Evolutionary conservation across 2,329 filamentous ascomycete genomes (phyloP), one percentile per base, ranked within the genome.

Genomic region (Akanthomyces dipterigenus): DNA sequence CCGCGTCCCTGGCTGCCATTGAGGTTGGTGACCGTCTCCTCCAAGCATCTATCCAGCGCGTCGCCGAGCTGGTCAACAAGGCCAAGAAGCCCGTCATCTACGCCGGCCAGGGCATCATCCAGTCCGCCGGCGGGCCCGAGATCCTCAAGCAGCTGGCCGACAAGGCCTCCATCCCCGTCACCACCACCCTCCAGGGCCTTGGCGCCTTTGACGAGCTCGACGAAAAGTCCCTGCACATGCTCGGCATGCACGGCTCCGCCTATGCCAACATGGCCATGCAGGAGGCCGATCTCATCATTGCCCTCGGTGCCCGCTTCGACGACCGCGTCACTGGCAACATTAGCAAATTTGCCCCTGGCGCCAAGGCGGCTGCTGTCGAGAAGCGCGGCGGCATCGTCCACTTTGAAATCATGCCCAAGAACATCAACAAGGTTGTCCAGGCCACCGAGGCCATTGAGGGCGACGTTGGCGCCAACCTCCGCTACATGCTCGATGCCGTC

Each of bases 181-280:
- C 93, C 18, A 98, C 95, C 28, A 97, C 95, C 59, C 87, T 99
- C 7, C 93, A 96, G 70, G 95, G 93, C 68, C 85, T 99, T 9
- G 95, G 95, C 69, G 91, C 86, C 24, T 98, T 89, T 67, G 93
- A 98, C 70, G 95, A 98, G 79, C 84, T 95, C 14, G 91, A 98
- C 70, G 86, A 91, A 67, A 97, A 96, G 83, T 89, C 93, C 49
- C 83, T 98, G 56, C 93, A 98, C 78, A 99, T 99, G 95, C 86
- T 98, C 34, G 95, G 95, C 66, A 98, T 98, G 95, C 93, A 98
- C 80, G 95, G 95, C 63, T 89, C 93, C 9, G 93, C 92, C 8
- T 99, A 96, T 71, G 95, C 95, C 73, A 99, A 99, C 80, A 91
- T 97, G 89, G 87, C 95, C 18, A 97, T 99, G 80, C 93, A 99